Percentiles rank a stretch among this genome's conserved stretches.
These are phyloP conservation scores for Chenopodium suecicum DNA, from an alignment of 148 eudicot genomes.

Conservation along the genomic window DNA sequence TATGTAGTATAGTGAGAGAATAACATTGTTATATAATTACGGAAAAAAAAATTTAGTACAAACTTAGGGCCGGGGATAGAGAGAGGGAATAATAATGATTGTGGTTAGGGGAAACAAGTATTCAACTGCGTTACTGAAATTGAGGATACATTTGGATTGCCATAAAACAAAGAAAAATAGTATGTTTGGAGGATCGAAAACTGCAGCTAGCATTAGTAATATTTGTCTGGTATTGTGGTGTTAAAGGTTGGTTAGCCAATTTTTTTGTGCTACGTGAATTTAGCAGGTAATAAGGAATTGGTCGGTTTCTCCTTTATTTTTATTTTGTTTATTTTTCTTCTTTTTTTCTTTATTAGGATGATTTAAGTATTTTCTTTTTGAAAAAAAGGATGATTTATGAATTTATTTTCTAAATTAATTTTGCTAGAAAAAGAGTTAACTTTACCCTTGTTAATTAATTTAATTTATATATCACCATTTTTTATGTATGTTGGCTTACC, in stretches of 20 bases:
- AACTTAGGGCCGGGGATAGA: no score
- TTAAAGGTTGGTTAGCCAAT: slow-evolving; percentile 34
- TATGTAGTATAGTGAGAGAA: no score
- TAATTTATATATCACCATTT: slow-evolving; percentile 1
- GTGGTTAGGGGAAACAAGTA: slow-evolving; percentile 20
- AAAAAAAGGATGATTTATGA: neutral
- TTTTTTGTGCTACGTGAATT: slow-evolving; percentile 40
- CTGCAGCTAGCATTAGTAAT: slow-evolving; percentile 24
- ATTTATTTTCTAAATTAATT: neutral
- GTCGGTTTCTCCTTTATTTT: slow-evolving; percentile 36
- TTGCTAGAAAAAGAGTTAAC: slow-evolving; percentile 9
- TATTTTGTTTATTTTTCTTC: neutral
- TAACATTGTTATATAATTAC: no score
- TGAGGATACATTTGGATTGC: slow-evolving; percentile 36
- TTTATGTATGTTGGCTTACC: slow-evolving; percentile 30
- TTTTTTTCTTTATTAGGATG: neutral
- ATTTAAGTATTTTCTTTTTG: neutral
- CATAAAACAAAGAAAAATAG: slow-evolving; percentile 12
- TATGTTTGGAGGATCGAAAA: slow-evolving; percentile 20
- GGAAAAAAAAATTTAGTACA: no score
- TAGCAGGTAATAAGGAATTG: slow-evolving; percentile 66
- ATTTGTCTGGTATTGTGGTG: slow-evolving; percentile 34
- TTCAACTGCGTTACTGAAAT: slow-evolving; percentile 30
- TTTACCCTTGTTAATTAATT: neutral
- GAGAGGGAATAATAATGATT: slow-evolving; percentile 21